These are phyloP conservation scores for Hibiscus tridactylites DNA, from an alignment of 345 rosid genomes.

Conservation along the genomic window DNA sequence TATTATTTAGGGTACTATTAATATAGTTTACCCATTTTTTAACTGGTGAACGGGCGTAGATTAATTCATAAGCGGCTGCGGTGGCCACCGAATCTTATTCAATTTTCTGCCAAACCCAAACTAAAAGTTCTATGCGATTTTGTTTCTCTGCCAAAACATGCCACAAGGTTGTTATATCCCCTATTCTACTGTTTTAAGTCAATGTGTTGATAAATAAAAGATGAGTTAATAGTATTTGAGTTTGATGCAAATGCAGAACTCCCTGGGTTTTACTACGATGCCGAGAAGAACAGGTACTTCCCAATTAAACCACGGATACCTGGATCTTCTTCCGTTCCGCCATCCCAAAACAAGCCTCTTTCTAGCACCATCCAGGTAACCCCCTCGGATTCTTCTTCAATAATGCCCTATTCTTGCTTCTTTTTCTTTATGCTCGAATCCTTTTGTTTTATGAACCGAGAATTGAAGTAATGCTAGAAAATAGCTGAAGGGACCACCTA, in stretches of 20 bases:
- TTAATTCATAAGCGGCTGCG: neutral
- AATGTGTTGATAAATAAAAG: neutral
- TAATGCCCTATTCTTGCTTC: no score
- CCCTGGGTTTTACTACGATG: conserved; percentile 80
- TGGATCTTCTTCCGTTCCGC: conserved; percentile 31
- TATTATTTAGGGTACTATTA: no score
- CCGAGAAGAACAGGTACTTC: conserved; percentile 81
- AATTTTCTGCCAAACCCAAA: neutral
- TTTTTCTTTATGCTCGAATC: no score
- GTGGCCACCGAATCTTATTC: neutral
- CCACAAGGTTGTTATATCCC: neutral
- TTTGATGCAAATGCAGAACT: conserved; percentile 39
- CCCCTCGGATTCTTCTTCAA: neutral
- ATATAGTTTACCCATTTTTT: no score
- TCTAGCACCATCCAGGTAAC: conserved; percentile 22
- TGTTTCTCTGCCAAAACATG: neutral
- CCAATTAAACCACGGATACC: conserved; percentile 74
- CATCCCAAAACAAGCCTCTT: conserved; percentile 15
- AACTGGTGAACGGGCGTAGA: no score
- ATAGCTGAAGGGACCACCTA: no score
- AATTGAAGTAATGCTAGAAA: no score
- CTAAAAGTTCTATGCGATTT: neutral
- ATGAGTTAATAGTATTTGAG: no score
- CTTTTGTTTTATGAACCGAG: no score
- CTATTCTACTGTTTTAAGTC: neutral